These are phyloP conservation scores for Debaryomyces subglobosus DNA, from an alignment of 1,139 yeast genomes.

Conservation along the genomic window DNA sequence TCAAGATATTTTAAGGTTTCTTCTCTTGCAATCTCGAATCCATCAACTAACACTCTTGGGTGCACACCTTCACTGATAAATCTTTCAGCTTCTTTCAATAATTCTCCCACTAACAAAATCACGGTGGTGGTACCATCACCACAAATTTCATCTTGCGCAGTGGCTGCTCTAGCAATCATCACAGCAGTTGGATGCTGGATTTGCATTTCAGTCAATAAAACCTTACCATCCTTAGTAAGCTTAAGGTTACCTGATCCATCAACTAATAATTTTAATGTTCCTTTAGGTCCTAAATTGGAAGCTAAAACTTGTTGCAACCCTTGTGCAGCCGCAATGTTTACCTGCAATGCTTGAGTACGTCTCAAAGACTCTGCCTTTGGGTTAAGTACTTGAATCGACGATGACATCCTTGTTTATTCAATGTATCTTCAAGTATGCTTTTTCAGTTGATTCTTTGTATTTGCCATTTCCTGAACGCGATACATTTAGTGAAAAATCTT, in stretches of 20 bases:
- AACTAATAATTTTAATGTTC: slow-evolving; percentile 93
- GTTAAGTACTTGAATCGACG: slow-evolving; percentile 84
- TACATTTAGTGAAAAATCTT: slow-evolving; percentile 2
- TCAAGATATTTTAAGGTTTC: slow-evolving; percentile 73
- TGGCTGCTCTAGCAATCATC: slow-evolving; percentile 97
- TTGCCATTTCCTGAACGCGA: slow-evolving; percentile 14
- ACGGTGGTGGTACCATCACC: slow-evolving; percentile 99
- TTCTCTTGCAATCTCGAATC: slow-evolving; percentile 87
- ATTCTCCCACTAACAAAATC: slow-evolving; percentile 90
- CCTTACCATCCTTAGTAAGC: slow-evolving; percentile 96
- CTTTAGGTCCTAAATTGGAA: slow-evolving; percentile 94
- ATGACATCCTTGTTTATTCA: slow-evolving; percentile 33
- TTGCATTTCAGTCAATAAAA: slow-evolving; percentile 92
- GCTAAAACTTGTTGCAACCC: slow-evolving; percentile 92
- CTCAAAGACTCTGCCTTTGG: slow-evolving; percentile 97
- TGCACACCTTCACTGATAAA: slow-evolving; percentile 93
- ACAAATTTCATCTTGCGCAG: slow-evolving; percentile 98
- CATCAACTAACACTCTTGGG: slow-evolving; percentile 93
- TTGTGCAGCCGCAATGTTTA: slow-evolving; percentile 93
- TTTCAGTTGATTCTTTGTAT: not conserved
- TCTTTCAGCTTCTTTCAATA: slow-evolving; percentile 92
- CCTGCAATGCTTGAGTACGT: slow-evolving; percentile 92
- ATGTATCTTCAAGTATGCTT: slow-evolving; percentile 1
- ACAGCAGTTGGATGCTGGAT: slow-evolving; percentile 99
- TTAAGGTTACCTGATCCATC: slow-evolving; percentile 97